These are phyloP conservation scores for Sporobolomyces pararoseus DNA, from an alignment of 768 basidiomycete species.

Conservation along the genomic window DNA sequence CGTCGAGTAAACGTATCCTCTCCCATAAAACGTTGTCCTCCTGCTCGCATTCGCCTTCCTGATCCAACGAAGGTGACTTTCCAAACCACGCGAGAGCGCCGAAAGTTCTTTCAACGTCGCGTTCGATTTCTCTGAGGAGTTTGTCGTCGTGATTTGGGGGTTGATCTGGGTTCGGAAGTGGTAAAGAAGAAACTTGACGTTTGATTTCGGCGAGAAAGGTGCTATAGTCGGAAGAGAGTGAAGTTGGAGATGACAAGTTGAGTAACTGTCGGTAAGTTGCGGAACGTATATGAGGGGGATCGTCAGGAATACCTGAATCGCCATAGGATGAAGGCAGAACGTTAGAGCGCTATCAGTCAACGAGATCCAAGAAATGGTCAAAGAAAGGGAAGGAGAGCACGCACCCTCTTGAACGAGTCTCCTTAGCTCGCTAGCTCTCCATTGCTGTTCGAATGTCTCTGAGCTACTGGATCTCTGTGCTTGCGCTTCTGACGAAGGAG, in stretches of 20 bases:
- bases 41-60: background rate
- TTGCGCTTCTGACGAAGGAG: background rate
- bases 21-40: conserved; percentile 20
- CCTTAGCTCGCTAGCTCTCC: background rate
- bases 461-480: background rate
- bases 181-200: conserved; percentile 1
- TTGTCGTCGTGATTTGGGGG: conserved; percentile 9
- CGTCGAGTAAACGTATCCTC: conserved; percentile 17
- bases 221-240: conserved; percentile 21
- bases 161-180: background rate
- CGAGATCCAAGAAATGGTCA: background rate
- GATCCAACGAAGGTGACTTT: background rate
- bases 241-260: background rate
- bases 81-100: conserved; percentile 32
- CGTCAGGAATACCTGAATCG: conserved; percentile 40
- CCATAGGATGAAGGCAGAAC: background rate
- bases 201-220: conserved; percentile 27
- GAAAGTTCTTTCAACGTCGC: conserved; percentile 38
- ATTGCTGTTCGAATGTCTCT: background rate
- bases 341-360: too few species aligned
- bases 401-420: background rate
- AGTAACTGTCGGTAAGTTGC: conserved; percentile 26
- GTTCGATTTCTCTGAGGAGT: conserved; percentile 35
- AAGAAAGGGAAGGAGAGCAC: background rate
- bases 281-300: conserved; percentile 13